A percentile compares a stretch with the other conserved stretches of the same genome.
These are phyloP conservation scores for Crucihimalaya himalaica DNA, from an alignment of 345 rosid genomes.

Conservation along the genomic window DNA sequence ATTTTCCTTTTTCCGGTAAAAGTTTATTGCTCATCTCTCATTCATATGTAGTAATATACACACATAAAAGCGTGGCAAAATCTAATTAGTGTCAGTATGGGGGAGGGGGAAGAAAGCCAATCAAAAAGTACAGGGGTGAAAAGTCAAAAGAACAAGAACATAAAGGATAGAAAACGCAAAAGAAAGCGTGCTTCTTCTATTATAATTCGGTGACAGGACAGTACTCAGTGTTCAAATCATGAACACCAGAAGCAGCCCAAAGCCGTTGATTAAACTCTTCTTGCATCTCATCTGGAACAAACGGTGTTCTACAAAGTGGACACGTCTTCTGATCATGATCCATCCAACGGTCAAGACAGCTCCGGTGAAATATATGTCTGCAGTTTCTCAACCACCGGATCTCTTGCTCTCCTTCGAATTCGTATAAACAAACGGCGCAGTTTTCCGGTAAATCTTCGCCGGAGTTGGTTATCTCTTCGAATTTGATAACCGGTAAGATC, in stretches of 20 bases:
- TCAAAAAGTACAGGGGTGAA: slow-evolving; percentile 35
- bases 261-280: slow-evolving; percentile 82
- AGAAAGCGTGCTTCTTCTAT: not conserved
- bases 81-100: slow-evolving; percentile 32
- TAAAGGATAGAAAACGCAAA: not conserved
- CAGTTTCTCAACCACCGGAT: slow-evolving; percentile 80
- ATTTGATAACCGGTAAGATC: slow-evolving; percentile 68
- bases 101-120: not conserved
- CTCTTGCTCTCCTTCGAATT: slow-evolving; percentile 76
- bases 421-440: slow-evolving; percentile 82
- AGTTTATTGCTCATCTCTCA: slow-evolving; percentile 35
- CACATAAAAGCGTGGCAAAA: slow-evolving; percentile 36
- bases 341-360: slow-evolving; percentile 95
- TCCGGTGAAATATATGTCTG: slow-evolving; percentile 75
- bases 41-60: slow-evolving; percentile 12
- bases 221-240: slow-evolving; percentile 63
- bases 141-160: slow-evolving; percentile 8
- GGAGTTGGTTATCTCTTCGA: slow-evolving; percentile 42
- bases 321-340: slow-evolving; percentile 87
- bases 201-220: slow-evolving; percentile 47
- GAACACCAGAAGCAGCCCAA: slow-evolving; percentile 65
- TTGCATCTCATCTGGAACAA: slow-evolving; percentile 81
- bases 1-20: not conserved
- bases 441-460: slow-evolving; percentile 60
- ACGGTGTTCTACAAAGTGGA: slow-evolving; percentile 81